phyloP scores from a whole-genome alignment of 2,329 filamentous ascomycete genomes.

The Ustilaginoidea virens region DNA sequence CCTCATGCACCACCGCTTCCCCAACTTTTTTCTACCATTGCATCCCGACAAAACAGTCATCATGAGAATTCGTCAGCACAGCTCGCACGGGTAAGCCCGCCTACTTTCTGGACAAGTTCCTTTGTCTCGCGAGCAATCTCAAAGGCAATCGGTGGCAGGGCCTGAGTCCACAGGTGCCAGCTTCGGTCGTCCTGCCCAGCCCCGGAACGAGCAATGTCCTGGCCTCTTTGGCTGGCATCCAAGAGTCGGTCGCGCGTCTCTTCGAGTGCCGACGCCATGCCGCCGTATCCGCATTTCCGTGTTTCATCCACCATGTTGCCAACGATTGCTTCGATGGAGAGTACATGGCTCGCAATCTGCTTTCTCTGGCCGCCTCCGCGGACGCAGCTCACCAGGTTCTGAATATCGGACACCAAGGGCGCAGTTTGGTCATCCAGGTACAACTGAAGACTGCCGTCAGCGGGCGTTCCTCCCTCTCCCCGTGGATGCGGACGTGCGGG shows the following conservation, averaged over 20 bases:
- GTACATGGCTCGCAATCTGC: conserved; percentile 54
- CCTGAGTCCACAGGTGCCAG: conserved; percentile 51
- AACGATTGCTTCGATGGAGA: conserved; percentile 54
- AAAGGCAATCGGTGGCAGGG: conserved; percentile 71
- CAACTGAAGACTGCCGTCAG: conserved; percentile 30
- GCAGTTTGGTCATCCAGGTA: conserved; percentile 77
- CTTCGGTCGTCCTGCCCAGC: conserved; percentile 32
- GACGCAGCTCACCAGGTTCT: conserved; percentile 62
- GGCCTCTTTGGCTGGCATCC: conserved; percentile 45
- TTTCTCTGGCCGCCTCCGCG: conserved; percentile 47
- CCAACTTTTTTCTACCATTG: too few species aligned
- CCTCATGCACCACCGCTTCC: too few species aligned
- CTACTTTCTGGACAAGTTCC: conserved; percentile 40
- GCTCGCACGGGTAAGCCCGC: conserved; percentile 16
- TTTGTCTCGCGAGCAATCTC: conserved; percentile 73
- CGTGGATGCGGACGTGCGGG: too few species aligned
- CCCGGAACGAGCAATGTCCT: conserved; percentile 38
- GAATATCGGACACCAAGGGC: conserved; percentile 62
- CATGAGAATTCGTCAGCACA: conserved; percentile 32
- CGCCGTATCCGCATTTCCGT: conserved; percentile 35
- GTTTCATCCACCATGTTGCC: conserved; percentile 54
- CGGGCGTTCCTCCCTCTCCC: too few species aligned
- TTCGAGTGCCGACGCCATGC: conserved; percentile 40
- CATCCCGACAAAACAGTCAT: too few species aligned
- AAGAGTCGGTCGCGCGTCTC: conserved; percentile 50